phyloP scores from a whole-genome alignment of 108 stramenopile genomes.

The Skeletonema tropicum region DNA sequence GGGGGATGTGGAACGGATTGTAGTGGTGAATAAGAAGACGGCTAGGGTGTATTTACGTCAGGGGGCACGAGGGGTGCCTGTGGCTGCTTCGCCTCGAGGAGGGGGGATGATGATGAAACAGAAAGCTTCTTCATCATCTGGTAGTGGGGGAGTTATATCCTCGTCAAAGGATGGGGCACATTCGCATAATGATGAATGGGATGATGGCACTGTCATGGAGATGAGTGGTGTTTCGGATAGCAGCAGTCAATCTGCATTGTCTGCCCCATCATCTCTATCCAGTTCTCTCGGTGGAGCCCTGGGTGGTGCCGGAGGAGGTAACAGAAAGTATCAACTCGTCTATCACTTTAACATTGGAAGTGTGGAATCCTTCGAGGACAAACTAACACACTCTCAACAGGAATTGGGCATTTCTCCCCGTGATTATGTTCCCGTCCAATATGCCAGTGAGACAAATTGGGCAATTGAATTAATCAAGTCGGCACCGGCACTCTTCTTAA shows the following conservation, averaged over 20 bases:
- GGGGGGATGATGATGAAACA: background rate
- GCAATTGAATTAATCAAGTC: conserved; percentile 75
- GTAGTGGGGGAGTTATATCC: background rate
- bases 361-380: conserved; percentile 97
- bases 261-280: conserved; percentile 13
- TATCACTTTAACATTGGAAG: conserved; percentile 97
- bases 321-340: conserved; percentile 41
- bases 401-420: conserved; percentile 81
- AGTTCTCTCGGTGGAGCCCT: conserved; percentile 9
- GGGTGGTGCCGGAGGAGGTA: conserved; percentile 11
- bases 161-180: conserved; percentile 8
- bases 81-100: background rate
- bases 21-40: conserved; percentile 87
- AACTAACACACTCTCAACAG: conserved; percentile 91
- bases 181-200: conserved; percentile 38
- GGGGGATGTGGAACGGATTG: conserved; percentile 89
- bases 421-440: conserved; percentile 94
- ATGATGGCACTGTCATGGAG: conserved; percentile 57
- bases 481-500: conserved; percentile 76
- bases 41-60: conserved; percentile 80
- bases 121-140: background rate
- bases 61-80: conserved; percentile 55
- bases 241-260: background rate
- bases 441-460: conserved; percentile 91
- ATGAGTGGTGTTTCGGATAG: conserved; percentile 32